A percentile compares a stretch with the other conserved stretches of the same genome.
phyloP scores from a whole-genome alignment of 2,329 filamentous ascomycete genomes.

The Onygenales sp. region DNA sequence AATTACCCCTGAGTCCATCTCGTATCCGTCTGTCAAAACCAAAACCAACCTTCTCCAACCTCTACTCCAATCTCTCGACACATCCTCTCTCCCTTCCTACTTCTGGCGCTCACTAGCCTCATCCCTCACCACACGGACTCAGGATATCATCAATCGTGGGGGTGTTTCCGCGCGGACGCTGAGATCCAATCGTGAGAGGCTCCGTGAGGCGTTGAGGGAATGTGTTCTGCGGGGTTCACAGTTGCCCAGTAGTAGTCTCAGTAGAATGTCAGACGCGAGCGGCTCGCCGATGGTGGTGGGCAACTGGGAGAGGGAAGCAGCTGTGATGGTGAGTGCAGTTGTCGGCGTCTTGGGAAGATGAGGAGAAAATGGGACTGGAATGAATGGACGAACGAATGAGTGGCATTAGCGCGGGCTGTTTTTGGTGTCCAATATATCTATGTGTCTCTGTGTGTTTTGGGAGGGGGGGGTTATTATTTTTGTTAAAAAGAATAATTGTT shows the following conservation, averaged over 20 bases:
- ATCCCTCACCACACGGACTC: constrained; percentile 63
- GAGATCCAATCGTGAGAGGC: constrained; percentile 60
- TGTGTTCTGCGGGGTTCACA: constrained; percentile 73
- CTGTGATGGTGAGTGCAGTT: constrained; percentile 87
- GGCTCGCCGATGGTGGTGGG: constrained; percentile 33
- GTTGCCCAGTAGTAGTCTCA: constrained; percentile 48
- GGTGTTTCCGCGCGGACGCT: constrained; percentile 77
- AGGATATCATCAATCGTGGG: constrained; percentile 74
- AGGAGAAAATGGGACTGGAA: not conserved
- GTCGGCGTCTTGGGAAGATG: constrained; percentile 44
- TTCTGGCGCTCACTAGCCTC: constrained; percentile 89
- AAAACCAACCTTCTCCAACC: constrained; percentile 56
- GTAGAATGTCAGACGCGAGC: constrained; percentile 31
- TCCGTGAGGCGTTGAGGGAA: constrained; percentile 69
- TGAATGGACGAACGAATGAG: not conserved
- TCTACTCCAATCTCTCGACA: constrained; percentile 71
- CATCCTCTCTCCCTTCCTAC: constrained; percentile 74
- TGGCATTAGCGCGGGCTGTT: not conserved
- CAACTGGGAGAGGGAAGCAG: constrained; percentile 81
- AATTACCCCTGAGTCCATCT: constrained; percentile 9
- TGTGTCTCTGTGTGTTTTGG: not conserved
- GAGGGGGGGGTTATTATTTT: not conserved
- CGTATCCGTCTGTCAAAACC: constrained; percentile 19
- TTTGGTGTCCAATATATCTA: not conserved
- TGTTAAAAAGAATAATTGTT: too few relatives aligned